Base-by-base conservation (phyloP, 352 stramenopile species). In the Phytophthora crassamura region DNA sequence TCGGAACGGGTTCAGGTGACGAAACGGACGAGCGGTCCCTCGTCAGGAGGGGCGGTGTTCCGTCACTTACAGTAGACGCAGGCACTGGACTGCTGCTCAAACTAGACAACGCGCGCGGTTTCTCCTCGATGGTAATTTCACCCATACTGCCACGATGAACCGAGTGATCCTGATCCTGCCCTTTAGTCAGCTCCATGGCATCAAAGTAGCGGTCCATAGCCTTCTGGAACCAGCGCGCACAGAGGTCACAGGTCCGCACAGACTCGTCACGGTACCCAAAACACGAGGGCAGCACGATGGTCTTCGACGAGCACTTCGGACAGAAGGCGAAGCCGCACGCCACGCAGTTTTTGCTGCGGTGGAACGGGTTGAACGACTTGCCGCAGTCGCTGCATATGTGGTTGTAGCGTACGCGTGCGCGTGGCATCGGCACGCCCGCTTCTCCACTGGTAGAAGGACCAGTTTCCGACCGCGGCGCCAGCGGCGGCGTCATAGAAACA, bases 311-410 rank as follows among this genome's bases (percentile, higher is more conserved):
- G 39, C 84, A 94, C 36, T 91, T 91, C 22, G 74, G 72, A 49
- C 85, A 93, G 52, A 78, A 91, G 10, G 77, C 53, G 58, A 78
- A 82, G 8, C 85, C 85, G 30, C 85, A 93, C 9, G 72, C 63
- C 15, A 64, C 57, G 68, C 85, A 93, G 38, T 85, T 76, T 40
- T 74, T 77, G 39, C 78, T 84, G 25, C 84, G 85, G 49, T 91
- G 75, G 57, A 93, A 93, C 5, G 85, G 69, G 34, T 78, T 85
- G 55, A 93, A 91, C 28, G 75, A 91, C 38, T 86, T 86, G 25
- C 57, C 64, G 61, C 85, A 93, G 33, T 75, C 72, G 30, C 36
- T 69, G 48, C 85, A 93, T 3, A 76, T 64, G 12, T 75, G 54
- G 22, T 77, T 77, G 7, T 38, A 59, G 12, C 74, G 64, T 9